Evolutionary conservation across 108 stramenopile species (phyloP).

Genomic region (Poteriospumella lacustris): DNA sequence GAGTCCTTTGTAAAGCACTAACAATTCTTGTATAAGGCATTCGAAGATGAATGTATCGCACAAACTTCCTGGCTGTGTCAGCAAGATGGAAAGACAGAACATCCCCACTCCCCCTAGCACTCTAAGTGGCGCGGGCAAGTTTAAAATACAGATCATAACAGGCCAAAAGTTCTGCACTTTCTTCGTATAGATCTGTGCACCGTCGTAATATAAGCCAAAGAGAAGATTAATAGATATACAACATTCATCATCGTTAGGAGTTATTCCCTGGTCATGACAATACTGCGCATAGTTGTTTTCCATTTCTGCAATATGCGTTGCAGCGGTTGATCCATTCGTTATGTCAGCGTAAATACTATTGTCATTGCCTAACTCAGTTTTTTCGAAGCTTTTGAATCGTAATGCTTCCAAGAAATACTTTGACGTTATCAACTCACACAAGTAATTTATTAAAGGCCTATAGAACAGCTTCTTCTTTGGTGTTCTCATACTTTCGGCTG

Average conservation of each 20-base stretch:
- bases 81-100: conserved; percentile 1
- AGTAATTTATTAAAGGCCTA: conserved; percentile 9
- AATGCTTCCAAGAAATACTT: conserved; percentile 8
- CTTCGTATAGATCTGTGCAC: conserved; percentile 7
- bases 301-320: conserved; percentile 7
- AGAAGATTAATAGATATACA: conserved; percentile 9
- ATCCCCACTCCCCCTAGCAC: neutral
- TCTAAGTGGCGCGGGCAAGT: conserved; percentile 6
- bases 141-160: conserved; percentile 4
- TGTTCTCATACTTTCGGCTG: conserved; percentile 7
- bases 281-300: conserved; percentile 7
- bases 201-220: conserved; percentile 17
- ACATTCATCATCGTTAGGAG: conserved; percentile 7
- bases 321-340: conserved; percentile 6
- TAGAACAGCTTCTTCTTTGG: conserved; percentile 7
- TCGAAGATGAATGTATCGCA: conserved; percentile 7
- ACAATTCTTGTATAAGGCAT: conserved; percentile 8
- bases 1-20: conserved; percentile 7
- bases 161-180: conserved; percentile 17
- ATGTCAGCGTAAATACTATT: conserved; percentile 8
- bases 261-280: conserved; percentile 7
- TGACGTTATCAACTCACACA: conserved; percentile 7
- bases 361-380: conserved; percentile 7
- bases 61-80: conserved; percentile 16
- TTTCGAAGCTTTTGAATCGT: conserved; percentile 8